A percentile compares a stretch with the other conserved stretches of the same genome.
phyloP scores from a whole-genome alignment of 2,329 filamentous ascomycete species.

The Pseudogymnoascus pannorum region DNA sequence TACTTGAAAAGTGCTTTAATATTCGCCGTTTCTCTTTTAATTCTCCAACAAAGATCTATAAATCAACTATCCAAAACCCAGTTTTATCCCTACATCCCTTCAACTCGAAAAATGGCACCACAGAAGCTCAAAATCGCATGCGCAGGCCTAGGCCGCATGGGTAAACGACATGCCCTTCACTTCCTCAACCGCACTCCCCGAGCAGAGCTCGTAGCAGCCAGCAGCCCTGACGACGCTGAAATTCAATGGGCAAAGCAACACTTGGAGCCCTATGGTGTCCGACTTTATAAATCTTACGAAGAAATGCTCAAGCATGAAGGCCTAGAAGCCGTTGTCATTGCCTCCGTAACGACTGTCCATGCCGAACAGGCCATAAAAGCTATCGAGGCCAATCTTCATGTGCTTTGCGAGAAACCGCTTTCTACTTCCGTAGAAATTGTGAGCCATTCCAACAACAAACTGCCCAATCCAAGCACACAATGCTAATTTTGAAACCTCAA shows the following conservation, averaged over 20 bases:
- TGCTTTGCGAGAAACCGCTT: slow-evolving; percentile 53
- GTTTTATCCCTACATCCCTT: background rate
- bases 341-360: slow-evolving; percentile 44
- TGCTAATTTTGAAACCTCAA: background rate
- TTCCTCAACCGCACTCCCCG: slow-evolving; percentile 39
- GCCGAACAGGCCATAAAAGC: slow-evolving; percentile 50
- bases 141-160: slow-evolving; percentile 46
- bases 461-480: background rate
- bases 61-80: too few species aligned
- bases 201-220: slow-evolving; percentile 43
- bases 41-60: too few species aligned
- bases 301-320: slow-evolving; percentile 38
- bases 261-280: slow-evolving; percentile 38
- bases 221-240: slow-evolving; percentile 38
- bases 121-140: slow-evolving; percentile 37
- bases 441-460: too few species aligned
- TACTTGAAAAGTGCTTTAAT: too few species aligned
- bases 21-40: too few species aligned
- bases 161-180: slow-evolving; percentile 43
- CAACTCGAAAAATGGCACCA: slow-evolving; percentile 10
- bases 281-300: slow-evolving; percentile 38
- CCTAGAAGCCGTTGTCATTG: slow-evolving; percentile 37
- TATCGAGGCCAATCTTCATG: slow-evolving; percentile 46
- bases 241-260: slow-evolving; percentile 38
- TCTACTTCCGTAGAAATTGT: slow-evolving; percentile 53